Evolutionary conservation across 1,284 basidiomycete species (phyloP), one percentile per base, ranked within the genome.

Genomic region (Naganishia sp.): DNA sequence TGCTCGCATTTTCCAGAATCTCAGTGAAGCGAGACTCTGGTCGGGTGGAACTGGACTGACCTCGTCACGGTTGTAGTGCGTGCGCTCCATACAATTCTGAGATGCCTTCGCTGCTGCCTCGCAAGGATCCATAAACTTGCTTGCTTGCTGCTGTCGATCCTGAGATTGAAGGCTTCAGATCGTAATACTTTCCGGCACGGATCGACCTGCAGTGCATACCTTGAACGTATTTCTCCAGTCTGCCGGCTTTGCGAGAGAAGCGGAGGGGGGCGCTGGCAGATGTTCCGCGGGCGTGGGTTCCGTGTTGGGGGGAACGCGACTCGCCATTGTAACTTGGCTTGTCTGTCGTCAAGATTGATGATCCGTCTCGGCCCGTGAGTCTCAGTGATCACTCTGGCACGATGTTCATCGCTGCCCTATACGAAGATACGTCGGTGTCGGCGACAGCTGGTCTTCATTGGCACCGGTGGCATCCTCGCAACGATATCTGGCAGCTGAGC

Each of bases 1-100:
- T 79, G 41, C 42, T 18, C 18, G 32, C 41, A n/a, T 31, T 43
- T 13, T 42, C 25, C 41, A n/a, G 15, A 17, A 25, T n/a, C 18
- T 39, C 53, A 45, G 21, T 6, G 41, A 10, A 42, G 23, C n/a
- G 7, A 46, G 18, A 47, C 17, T 28, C 5, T 21, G 11, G 5
- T 1, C 15, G 41, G 18, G 17, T 2, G 13, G 6, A 32, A n/a
- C 3, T n/a, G 15, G 9, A 69, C 75, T 64, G 67, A 80, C 77
- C 70, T 79, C 79, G 51, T 74, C 72, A 50, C 75, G 70, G 67
- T 80, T 80, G 67, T 80, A 80, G 65, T 77, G 77, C 65, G 77
- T 74, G 63, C 73, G 68, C 66, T 80, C 79, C 65, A 80, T 72
- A 60, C 79, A 80, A 32, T 77, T 71, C 21, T 77, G 68, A 3